Evolutionary conservation across 2,329 filamentous ascomycete genomes (phyloP).

Genomic region (Coniochaeta sp.): DNA sequence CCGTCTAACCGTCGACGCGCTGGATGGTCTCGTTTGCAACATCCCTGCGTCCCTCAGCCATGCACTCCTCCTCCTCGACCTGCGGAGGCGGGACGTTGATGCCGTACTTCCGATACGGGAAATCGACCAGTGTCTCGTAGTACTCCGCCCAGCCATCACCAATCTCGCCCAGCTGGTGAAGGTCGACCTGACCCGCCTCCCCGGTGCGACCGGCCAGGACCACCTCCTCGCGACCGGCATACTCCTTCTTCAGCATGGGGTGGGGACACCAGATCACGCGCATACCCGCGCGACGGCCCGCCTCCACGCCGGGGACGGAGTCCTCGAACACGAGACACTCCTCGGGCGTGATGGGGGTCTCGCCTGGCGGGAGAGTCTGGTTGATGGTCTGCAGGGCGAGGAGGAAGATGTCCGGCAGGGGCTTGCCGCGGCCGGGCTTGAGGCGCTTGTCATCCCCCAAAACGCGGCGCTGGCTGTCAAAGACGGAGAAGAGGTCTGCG

Average conservation of each 20-base stretch:
- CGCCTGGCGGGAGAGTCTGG: constrained; percentile 55
- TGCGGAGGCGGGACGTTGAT: constrained; percentile 40
- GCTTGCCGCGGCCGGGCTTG: constrained; percentile 76
- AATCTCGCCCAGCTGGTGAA: constrained; percentile 49
- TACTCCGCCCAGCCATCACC: constrained; percentile 58
- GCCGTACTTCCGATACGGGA: constrained; percentile 53
- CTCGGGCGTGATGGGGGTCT: constrained; percentile 62
- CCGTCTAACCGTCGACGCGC: constrained; percentile 9
- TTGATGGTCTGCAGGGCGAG: constrained; percentile 84
- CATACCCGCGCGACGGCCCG: constrained; percentile 87
- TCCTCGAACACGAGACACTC: constrained; percentile 98
- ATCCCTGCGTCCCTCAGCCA: constrained; percentile 20
- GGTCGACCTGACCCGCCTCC: constrained; percentile 48
- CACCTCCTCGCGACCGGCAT: constrained; percentile 66
- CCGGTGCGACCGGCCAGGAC: constrained; percentile 79
- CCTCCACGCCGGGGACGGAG: constrained; percentile 85
- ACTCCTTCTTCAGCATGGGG: constrained; percentile 68
- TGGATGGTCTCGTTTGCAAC: constrained; percentile 9
- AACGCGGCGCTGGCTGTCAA: constrained; percentile 64
- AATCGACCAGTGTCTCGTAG: constrained; percentile 40
- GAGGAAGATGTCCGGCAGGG: constrained; percentile 88
- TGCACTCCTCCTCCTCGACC: constrained; percentile 34
- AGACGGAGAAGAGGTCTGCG: constrained; percentile 53
- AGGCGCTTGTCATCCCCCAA: constrained; percentile 82
- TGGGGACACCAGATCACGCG: constrained; percentile 90